These are phyloP conservation scores for Amphicarpaea edgeworthii DNA, from an alignment of 306 rosid species.

Conservation along the genomic window DNA sequence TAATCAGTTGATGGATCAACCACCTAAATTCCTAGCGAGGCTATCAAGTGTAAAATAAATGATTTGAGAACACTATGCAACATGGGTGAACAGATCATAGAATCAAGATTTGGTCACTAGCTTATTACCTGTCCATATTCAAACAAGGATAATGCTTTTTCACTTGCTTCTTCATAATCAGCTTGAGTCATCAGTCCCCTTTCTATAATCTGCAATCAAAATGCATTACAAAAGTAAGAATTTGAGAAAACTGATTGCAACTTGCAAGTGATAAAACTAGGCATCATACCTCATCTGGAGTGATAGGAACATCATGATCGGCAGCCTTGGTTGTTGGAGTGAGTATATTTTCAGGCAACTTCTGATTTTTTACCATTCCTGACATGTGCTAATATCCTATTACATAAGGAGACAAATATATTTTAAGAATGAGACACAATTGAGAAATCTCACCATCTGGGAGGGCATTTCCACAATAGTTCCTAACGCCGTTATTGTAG, in stretches of 20 bases:
- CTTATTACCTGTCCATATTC: conserved; percentile 87
- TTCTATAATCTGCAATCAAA: conserved; percentile 69
- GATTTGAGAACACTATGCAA: neutral
- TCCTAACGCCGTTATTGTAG: conserved; percentile 77
- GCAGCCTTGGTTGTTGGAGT: conserved; percentile 97
- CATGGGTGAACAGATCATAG: neutral
- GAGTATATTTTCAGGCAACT: conserved; percentile 77
- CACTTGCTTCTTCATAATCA: conserved; percentile 84
- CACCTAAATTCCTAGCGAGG: neutral
- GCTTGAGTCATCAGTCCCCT: conserved; percentile 77
- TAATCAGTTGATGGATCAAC: conserved; percentile 7
- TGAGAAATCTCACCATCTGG: conserved; percentile 68
- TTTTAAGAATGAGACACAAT: conserved; percentile 13
- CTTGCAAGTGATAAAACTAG: conserved; percentile 26
- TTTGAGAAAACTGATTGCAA: conserved; percentile 9
- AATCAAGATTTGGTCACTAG: conserved; percentile 29
- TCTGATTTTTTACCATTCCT: conserved; percentile 91
- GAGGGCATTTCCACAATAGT: conserved; percentile 86
- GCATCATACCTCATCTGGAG: conserved; percentile 84
- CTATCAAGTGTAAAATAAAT: neutral
- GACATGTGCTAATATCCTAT: conserved; percentile 40
- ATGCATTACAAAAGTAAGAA: conserved; percentile 38
- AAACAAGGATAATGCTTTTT: conserved; percentile 77
- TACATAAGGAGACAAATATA: neutral
- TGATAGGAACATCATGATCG: conserved; percentile 89